These are phyloP conservation scores for Nemophila menziesii DNA, from an alignment of 257 asterid genomes.

Conservation along the genomic window DNA sequence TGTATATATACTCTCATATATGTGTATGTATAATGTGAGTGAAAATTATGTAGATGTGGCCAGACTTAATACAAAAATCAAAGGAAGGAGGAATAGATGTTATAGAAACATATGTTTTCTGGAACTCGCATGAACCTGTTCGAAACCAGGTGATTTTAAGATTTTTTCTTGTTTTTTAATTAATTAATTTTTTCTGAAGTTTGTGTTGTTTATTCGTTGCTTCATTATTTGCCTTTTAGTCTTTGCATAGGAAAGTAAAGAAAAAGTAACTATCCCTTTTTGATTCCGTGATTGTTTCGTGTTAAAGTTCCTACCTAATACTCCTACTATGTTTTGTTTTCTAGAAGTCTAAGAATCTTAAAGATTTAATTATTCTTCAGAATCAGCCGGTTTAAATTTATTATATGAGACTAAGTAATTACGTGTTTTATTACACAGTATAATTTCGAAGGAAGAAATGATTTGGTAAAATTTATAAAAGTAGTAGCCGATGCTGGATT, in stretches of 20 bases:
- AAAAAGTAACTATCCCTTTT: neutral
- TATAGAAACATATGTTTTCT: conserved; percentile 72
- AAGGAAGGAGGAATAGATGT: conserved; percentile 83
- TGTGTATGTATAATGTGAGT: neutral
- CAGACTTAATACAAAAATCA: conserved; percentile 65
- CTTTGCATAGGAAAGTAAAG: neutral
- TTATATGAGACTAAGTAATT: no score
- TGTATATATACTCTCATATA: neutral
- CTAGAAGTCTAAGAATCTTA: neutral
- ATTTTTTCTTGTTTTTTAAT: neutral
- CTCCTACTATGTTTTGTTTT: no score
- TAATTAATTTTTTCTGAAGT: neutral
- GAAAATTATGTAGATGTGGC: conserved; percentile 63
- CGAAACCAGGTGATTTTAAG: conserved; percentile 52
- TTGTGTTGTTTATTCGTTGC: conserved; percentile 18
- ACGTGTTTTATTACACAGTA: conserved; percentile 49
- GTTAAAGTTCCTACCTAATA: no score
- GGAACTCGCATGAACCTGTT: conserved; percentile 80
- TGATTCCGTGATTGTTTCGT: neutral
- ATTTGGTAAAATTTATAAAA: conserved; percentile 66
- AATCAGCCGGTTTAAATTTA: neutral
- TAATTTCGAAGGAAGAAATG: conserved; percentile 69
- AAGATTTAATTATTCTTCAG: neutral
- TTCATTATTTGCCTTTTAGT: conserved; percentile 15
- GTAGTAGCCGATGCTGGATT: conserved; percentile 68